A percentile compares a stretch with the other conserved stretches of the same genome.
Conservation (phyloP, 768 basidiomycete species). For the Mycena floridula region DNA sequence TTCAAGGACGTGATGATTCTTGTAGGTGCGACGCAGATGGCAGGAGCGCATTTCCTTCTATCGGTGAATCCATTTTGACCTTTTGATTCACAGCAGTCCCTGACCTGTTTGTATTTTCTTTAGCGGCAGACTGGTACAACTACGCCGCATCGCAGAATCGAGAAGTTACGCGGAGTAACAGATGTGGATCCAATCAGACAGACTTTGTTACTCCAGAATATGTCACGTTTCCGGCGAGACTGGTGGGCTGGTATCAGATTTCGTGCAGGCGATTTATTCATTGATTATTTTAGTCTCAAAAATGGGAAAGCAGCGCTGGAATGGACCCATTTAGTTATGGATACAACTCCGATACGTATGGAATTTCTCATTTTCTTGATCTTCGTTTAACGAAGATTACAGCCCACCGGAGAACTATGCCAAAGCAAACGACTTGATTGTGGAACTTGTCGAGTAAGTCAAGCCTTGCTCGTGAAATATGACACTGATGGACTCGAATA, state of each 20-base stretch:
- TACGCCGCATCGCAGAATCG: neutral
- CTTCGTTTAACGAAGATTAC: too few species aligned
- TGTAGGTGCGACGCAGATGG: neutral
- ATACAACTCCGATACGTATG: conserved; percentile 21
- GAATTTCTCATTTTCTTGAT: neutral
- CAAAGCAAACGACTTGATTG: neutral
- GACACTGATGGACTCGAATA: neutral
- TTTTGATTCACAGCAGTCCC: too few species aligned
- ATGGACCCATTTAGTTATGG: conserved; percentile 52
- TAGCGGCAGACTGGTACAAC: neutral
- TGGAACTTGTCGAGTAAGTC: neutral
- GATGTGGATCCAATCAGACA: neutral
- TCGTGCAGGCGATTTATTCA: neutral
- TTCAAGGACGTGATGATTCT: neutral
- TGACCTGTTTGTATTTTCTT: too few species aligned
- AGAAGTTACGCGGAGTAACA: neutral
- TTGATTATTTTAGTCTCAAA: conserved; percentile 20
- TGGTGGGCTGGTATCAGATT: neutral
- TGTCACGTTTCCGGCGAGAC: neutral
- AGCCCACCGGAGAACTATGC: neutral
- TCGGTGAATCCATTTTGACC: too few species aligned
- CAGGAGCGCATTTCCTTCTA: neutral
- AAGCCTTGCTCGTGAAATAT: too few species aligned
- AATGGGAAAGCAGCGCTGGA: conserved; percentile 57
- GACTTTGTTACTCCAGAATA: neutral